phyloP scores from a whole-genome alignment of 208 protist species.

The Vickermania ingenoplastis region DNA sequence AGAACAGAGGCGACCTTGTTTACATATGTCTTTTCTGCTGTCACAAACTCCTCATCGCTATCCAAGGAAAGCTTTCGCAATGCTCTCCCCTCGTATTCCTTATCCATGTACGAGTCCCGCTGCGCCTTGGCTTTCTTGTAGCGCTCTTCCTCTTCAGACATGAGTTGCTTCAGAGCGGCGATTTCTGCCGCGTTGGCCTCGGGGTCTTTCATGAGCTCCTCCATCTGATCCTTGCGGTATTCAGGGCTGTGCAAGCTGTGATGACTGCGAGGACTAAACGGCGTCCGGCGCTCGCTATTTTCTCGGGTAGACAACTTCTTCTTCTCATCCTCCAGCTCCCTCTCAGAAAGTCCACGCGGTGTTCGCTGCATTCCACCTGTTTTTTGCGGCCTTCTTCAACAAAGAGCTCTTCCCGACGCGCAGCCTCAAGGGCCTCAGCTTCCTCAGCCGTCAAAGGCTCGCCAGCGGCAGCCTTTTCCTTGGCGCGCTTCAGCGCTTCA shows the following conservation, averaged over 20 bases:
- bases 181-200: slow-evolving; percentile 12
- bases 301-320: neutral
- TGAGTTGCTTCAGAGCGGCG: neutral
- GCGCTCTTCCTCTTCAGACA: neutral
- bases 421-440: too few relatives aligned
- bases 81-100: slow-evolving; percentile 15
- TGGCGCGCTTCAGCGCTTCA: too few relatives aligned
- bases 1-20: neutral
- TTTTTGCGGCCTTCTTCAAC: too few relatives aligned
- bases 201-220: slow-evolving; percentile 9
- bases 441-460: too few relatives aligned
- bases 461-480: too few relatives aligned
- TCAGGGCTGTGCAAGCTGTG: neutral
- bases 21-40: slow-evolving; percentile 4
- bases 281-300: neutral
- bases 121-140: slow-evolving; percentile 10
- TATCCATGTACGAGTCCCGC: slow-evolving; percentile 18
- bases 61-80: slow-evolving; percentile 20
- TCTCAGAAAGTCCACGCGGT: neutral
- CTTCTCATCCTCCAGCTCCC: neutral
- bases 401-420: too few relatives aligned
- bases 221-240: neutral
- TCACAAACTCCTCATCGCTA: slow-evolving; percentile 16
- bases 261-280: neutral
- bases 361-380: too few relatives aligned